Conservation (phyloP, 2,329 filamentous ascomycete species). For the Claviceps spartinae region DNA sequence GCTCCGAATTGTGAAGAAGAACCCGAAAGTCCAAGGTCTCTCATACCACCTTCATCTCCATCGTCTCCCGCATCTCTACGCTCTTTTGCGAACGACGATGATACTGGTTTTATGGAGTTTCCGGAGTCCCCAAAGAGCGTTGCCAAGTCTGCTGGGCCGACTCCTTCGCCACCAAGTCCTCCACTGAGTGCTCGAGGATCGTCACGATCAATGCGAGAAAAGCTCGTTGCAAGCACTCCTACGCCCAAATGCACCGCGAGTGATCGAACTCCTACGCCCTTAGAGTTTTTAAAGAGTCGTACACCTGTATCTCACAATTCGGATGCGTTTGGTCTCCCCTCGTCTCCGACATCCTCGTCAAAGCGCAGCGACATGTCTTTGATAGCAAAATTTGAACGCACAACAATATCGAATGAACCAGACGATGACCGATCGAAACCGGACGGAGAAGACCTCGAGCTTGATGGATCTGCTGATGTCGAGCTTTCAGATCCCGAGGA, state of each 20-base stretch:
- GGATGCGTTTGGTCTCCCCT: constrained; percentile 4
- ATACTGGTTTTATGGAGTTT: constrained; percentile 1
- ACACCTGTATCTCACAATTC: constrained; percentile 1
- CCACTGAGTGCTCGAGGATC: neutral
- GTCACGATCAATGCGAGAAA: neutral
- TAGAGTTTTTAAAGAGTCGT: neutral
- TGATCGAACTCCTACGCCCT: neutral
- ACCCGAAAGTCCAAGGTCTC: neutral
- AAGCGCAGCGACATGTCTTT: neutral
- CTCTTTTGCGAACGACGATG: neutral
- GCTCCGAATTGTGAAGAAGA: neutral
- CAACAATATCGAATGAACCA: neutral
- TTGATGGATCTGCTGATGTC: neutral
- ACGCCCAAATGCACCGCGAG: neutral
- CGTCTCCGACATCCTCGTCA: constrained; percentile 1
- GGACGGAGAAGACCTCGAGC: neutral
- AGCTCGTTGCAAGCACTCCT: neutral
- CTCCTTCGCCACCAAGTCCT: constrained; percentile 3
- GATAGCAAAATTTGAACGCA: neutral
- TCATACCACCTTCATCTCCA: neutral
- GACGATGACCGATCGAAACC: neutral
- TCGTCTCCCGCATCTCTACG: neutral
- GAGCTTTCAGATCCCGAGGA: neutral
- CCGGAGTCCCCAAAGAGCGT: constrained; percentile 1
- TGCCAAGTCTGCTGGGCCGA: neutral